Base-by-base conservation (phyloP, 1,139 yeast genomes). In the Petasospora rhodanensis region DNA sequence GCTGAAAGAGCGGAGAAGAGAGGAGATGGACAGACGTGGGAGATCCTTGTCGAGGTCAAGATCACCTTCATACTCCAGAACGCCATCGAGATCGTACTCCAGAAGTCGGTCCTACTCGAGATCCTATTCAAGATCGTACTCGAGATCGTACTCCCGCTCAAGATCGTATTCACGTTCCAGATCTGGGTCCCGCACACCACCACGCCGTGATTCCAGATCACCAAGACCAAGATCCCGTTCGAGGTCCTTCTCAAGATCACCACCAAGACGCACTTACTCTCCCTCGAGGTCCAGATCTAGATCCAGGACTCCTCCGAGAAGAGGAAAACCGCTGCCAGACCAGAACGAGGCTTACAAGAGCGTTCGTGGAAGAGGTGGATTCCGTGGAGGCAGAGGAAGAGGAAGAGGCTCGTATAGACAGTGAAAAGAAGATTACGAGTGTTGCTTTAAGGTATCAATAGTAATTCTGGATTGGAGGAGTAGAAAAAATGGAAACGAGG, bases 1-100 rank as follows among this genome's bases (percentile, higher is more conserved):
- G 26, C 34, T 32, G 54, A 35, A 37, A 22, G 12, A 37, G 40
- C 22, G 36, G 49, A 15, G 37, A 47, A 22, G 40, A 52, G 5
- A 37, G 45, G 18, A 28, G 32, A 19, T 17, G n/a, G n/a, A n/a
- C n/a, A n/a, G n/a, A n/a, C n/a, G n/a, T n/a, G 22, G 24, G 18
- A 39, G 49, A 19, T 45, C 54, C 2, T 34, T 42, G 14, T 42
- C 49, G 3, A 38, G 47, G 21, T 47, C 54, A 3, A 36, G 35
- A 15, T 30, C 38, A 15, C 18, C 38, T 2, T 42, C 50, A 6
- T 35, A 32, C 10, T 53, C 59, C 0, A 40, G 57, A 28, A 44
- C 51, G 7, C 25, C 34, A 13, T 43, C 48, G 13, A 43, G 44
- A 13, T 31, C 40, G 18, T 22, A 38, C 14, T 39, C 42, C 4